Percentiles rank a stretch among this genome's conserved stretches.
These are phyloP conservation scores for Ogataea glucozyma DNA, from an alignment of 805 yeast genomes.

Conservation along the genomic window DNA sequence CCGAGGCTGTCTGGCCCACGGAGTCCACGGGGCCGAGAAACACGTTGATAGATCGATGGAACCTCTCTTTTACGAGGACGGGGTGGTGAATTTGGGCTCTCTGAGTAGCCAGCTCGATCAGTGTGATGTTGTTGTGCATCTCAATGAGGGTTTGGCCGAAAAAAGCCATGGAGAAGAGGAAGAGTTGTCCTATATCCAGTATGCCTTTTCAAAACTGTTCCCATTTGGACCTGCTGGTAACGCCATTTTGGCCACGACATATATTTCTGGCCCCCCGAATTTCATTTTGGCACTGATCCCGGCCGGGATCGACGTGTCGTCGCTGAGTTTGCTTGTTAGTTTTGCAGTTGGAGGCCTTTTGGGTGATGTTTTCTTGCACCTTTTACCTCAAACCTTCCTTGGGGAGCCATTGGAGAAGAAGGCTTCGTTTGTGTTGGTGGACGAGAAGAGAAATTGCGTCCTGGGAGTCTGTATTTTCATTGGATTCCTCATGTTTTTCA, in stretches of 20 bases:
- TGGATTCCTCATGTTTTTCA: slow-evolving; percentile 61
- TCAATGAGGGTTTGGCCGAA: slow-evolving; percentile 30
- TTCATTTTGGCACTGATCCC: slow-evolving; percentile 58
- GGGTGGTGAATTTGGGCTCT: slow-evolving; percentile 43
- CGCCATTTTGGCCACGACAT: slow-evolving; percentile 61
- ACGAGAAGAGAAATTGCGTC: slow-evolving; percentile 48
- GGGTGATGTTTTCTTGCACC: slow-evolving; percentile 73
- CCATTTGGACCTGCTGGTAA: slow-evolving; percentile 62
- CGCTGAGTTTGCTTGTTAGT: slow-evolving; percentile 56
- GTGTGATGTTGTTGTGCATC: slow-evolving; percentile 43
- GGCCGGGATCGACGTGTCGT: slow-evolving; percentile 50
- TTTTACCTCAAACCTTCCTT: slow-evolving; percentile 66
- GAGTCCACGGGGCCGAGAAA: not conserved
- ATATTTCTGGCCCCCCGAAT: slow-evolving; percentile 67
- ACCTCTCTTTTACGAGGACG: slow-evolving; percentile 38
- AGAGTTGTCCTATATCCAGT: slow-evolving; percentile 34
- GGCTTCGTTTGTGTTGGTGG: slow-evolving; percentile 49
- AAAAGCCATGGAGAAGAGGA: slow-evolving; percentile 13
- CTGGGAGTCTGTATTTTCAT: slow-evolving; percentile 56
- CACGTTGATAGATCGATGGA: not conserved
- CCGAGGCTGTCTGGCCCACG: not conserved
- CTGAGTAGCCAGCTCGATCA: slow-evolving; percentile 32
- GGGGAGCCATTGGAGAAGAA: slow-evolving; percentile 49
- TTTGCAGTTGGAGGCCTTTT: slow-evolving; percentile 77
- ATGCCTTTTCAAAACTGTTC: slow-evolving; percentile 44